Evolutionary conservation across 345 rosid genomes (phyloP), one percentile per base, ranked within the genome.

Genomic region (Acer campestre): DNA sequence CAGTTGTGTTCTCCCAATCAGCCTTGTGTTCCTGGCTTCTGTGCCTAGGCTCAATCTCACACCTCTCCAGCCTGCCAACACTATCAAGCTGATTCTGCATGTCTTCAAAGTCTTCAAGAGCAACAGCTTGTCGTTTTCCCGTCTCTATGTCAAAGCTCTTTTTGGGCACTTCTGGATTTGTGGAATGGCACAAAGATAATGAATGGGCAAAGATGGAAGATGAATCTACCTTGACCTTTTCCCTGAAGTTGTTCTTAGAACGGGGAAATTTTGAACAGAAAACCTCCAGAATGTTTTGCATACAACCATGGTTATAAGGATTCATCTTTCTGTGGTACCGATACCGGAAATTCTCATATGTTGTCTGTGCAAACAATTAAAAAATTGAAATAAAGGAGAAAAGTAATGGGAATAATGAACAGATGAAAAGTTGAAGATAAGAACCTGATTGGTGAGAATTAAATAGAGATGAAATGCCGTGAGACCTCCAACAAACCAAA

Each of bases 401-500:
- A 68, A 16, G 67, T 38, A 44, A 73, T 9, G 65, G 31, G 35
- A 59, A 55, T 25, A 51, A 58, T 49, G n/a, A 68, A 75, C 23
- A 55, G 51, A 67, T 23, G 62, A 14, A 10, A 42, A 51, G 72
- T 59, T 29, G 51, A 68, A 67, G 25, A 75, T 67, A 29, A 2
- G 56, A 76, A 94, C 98, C 96, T 94, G 98, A 76, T 94, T 94
- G 71, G 92, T 89, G 68, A 79, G 79, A 75, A 91, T 88, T 79
- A 94, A 85, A 85, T 94, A 92, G 77, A 94, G 83, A 88, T 96
- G 98, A 82, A 96, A 96, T 40, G 90, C 71, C 8, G 94, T 90
- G 81, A 96, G 92, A 58, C 99, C 99, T 66, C 99, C 99, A 70
- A 96, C 97, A 65, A 96, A 96, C 93, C 97, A 94, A 74, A 87